Evolutionary conservation across 164 flowering plant genomes (phyloP), one percentile per base, ranked within the genome.

Genomic region (Saururus chinensis): DNA sequence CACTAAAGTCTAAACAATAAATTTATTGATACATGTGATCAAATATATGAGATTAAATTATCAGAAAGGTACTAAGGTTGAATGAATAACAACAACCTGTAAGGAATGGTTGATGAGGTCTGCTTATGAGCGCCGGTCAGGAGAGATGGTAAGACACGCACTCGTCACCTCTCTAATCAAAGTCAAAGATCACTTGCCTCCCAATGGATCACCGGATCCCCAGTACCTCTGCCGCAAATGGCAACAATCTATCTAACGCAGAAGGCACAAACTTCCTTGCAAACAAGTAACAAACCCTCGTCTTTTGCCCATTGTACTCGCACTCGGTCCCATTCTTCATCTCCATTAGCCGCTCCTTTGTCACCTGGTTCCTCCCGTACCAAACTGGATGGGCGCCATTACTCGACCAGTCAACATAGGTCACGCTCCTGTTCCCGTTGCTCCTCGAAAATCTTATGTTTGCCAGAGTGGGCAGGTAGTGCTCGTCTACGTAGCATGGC

Each of bases 381-480:
- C 56, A 65, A 4, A 66, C 40, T 0, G 96, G 92, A 67, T 88
- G 89, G 13, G 96, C 74, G 24, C 88, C 87, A 3, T 88, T 84
- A 40, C 58, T 74, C 4, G 88, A 73, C 92, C 90, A 89, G 67
- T 84, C 92, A 61, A 81, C 88, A 79, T 77, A 84, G 49, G 90
- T 86, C 72, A 88, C 66, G 8, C 68, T 80, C 63, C 89, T 64
- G 53, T 82, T 81, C 1, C 87, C 68, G 45, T 78, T 86, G 59
- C 53, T 68, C 51, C 49, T 57, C 62, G 68, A 41, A 51, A 74
- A 75, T 23, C 68, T 80, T 57, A 72, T 63, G 70, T 56, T 73
- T 69, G 83, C 82, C 25, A 79, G 62, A 3, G 96, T 88, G 12
- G 92, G 90, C 60, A 88, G 35, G 71, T 88, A 88, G 59, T 88